A percentile compares a stretch with the other conserved stretches of the same genome.
These are phyloP conservation scores for Zangia roseola DNA, from an alignment of 768 basidiomycete genomes.

Conservation along the genomic window DNA sequence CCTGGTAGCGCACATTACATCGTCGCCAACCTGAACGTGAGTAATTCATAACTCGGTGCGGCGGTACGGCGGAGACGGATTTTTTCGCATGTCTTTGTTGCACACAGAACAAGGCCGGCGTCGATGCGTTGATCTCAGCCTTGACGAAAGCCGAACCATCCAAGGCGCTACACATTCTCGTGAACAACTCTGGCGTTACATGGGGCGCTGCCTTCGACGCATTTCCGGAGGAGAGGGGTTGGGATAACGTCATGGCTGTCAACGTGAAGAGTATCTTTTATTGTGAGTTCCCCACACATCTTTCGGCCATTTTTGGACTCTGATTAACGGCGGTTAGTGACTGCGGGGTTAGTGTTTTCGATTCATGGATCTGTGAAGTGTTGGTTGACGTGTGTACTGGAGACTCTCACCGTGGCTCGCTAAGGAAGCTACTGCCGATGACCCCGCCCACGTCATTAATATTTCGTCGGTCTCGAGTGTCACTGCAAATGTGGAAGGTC, in stretches of 20 bases:
- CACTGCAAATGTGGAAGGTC: slow-evolving; percentile 46
- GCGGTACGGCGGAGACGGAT: not conserved
- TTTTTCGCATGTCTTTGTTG: not conserved
- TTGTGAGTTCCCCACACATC: slow-evolving; percentile 41
- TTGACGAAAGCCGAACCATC: slow-evolving; percentile 62
- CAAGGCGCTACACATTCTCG: slow-evolving; percentile 71
- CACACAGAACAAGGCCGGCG: slow-evolving; percentile 72
- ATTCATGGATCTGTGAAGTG: not conserved
- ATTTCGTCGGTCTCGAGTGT: slow-evolving; percentile 72
- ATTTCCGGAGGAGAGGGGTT: slow-evolving; percentile 79
- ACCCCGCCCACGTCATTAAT: slow-evolving; percentile 80
- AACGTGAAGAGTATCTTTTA: slow-evolving; percentile 89
- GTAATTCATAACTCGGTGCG: slow-evolving; percentile 26
- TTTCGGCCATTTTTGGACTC: not conserved
- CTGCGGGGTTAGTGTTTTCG: slow-evolving; percentile 35
- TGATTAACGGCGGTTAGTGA: slow-evolving; percentile 34
- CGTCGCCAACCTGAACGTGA: slow-evolving; percentile 68
- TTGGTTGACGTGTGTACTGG: slow-evolving; percentile 1
- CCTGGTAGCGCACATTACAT: slow-evolving; percentile 70
- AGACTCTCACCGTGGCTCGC: slow-evolving; percentile 49
- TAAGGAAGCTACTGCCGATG: slow-evolving; percentile 59
- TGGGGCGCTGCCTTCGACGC: slow-evolving; percentile 74
- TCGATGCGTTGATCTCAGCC: slow-evolving; percentile 65
- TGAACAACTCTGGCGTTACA: slow-evolving; percentile 80
- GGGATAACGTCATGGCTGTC: slow-evolving; percentile 80